Base-by-base conservation (phyloP, 2,329 filamentous ascomycete genomes). In the Phialophora expanda region DNA sequence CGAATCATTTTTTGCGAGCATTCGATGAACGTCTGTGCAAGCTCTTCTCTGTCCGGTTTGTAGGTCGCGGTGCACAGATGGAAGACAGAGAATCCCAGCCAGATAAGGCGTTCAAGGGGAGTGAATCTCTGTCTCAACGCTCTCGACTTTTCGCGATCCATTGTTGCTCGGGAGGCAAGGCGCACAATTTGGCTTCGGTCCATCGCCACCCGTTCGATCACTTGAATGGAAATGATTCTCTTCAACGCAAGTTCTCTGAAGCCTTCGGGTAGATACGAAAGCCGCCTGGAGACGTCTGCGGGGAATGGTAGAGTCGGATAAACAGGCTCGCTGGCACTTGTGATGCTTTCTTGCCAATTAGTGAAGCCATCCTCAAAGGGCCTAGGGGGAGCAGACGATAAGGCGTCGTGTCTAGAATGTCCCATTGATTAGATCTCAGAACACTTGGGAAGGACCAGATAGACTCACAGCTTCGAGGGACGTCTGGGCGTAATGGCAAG, bases 261-360 rank as follows among this genome's bases (percentile, higher is more conserved):
- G 9, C 69, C 69, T 56, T 61, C 54, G 12, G 64, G 67, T 24
- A 70, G 26, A 14, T 60, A 50, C 53, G 66, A 55, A 51, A 70
- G 55, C 32, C 58, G 48, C 14, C 22, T 57, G 41, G 64, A 70
- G 6, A 69, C 17, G 14, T 66, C 64, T 20, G 64, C 55, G 14
- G 66, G 50, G 38, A 69, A 69, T 4, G 69, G 69, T 50, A 67
- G 61, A 3, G 14, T 58, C 56, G 66, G 69, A 78, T 78, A 71
- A 86, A 86, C 28, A 26, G 41, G 57, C 41, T 51, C 57, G 14
- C 5, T 51, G 32, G 44, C 12, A n/a, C 24, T 24, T 53, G 20
- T 11, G 22, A 53, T 53, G 24, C n/a, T 30, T 14, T 28, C 50
- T 28, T n/a, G n/a, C 14, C 2, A 3, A 24, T 53, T 28, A 14